phyloP scores from a whole-genome alignment of 202 grass and related monocot species.

The Setaria italica region DNA sequence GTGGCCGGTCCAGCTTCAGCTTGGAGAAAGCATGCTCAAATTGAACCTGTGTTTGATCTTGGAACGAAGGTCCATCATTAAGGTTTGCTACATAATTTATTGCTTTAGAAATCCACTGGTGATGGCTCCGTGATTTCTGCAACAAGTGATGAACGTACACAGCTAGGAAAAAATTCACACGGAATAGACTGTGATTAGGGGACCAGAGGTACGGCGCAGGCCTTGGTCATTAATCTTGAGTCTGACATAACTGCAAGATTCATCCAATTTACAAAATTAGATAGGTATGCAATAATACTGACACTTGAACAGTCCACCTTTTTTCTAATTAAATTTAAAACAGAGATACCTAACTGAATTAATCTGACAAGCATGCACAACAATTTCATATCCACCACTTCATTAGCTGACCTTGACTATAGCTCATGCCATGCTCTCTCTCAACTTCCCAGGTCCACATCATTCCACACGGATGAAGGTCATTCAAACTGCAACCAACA shows the following conservation, averaged over 20 bases:
- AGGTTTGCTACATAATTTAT: not conserved
- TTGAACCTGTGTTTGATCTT: not conserved
- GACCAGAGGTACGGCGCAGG: not conserved
- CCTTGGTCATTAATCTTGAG: not conserved
- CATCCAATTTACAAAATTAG: not conserved
- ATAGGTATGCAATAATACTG: not conserved
- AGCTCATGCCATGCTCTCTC: not conserved
- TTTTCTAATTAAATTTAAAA: not conserved
- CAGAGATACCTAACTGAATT: not conserved
- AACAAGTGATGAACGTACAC: not conserved
- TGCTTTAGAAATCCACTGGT: too few relatives aligned
- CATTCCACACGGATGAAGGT: slow-evolving; percentile 3
- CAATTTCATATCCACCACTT: not conserved
- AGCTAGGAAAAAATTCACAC: not conserved
- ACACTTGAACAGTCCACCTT: not conserved
- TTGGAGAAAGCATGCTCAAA: not conserved
- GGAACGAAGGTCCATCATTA: not conserved
- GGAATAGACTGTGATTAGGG: not conserved
- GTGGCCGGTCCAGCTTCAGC: not conserved
- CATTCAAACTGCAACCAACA: not conserved
- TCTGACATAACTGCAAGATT: not conserved
- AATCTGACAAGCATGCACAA: not conserved
- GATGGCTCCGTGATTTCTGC: not conserved
- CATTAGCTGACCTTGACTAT: slow-evolving; percentile 6
- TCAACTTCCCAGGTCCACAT: not conserved